Evolutionary conservation across 2,329 filamentous ascomycete genomes (phyloP).

Genomic region (Xylaria sp.): DNA sequence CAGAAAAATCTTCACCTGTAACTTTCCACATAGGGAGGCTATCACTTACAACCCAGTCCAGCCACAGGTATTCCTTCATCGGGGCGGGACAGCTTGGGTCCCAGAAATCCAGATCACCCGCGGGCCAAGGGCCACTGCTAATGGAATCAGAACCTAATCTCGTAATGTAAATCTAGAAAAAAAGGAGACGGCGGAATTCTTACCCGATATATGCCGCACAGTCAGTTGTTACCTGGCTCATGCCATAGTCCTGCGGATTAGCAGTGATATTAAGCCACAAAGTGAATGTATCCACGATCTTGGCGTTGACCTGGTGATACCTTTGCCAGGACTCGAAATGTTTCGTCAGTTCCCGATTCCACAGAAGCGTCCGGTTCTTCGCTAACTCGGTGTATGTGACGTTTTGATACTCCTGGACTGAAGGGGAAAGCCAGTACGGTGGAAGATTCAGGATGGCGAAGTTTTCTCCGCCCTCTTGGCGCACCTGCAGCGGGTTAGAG

Average conservation of each 20-base stretch:
- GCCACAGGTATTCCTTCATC: slow-evolving; percentile 34
- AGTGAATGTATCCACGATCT: slow-evolving; percentile 31
- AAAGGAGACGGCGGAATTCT: background rate
- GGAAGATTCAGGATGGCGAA: slow-evolving; percentile 33
- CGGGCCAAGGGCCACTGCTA: slow-evolving; percentile 27
- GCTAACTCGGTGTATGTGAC: slow-evolving; percentile 29
- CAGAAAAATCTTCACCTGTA: background rate
- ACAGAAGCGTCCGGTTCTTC: slow-evolving; percentile 22
- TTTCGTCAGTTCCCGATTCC: slow-evolving; percentile 26
- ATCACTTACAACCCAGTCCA: slow-evolving; percentile 32
- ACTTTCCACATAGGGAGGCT: background rate
- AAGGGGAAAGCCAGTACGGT: slow-evolving; percentile 33
- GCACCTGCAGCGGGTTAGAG: slow-evolving; percentile 19
- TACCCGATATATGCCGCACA: slow-evolving; percentile 32
- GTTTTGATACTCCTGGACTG: slow-evolving; percentile 29
- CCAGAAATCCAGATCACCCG: slow-evolving; percentile 26
- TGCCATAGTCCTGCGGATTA: slow-evolving; percentile 22
- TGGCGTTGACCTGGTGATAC: slow-evolving; percentile 17
- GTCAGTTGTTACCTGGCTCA: slow-evolving; percentile 34
- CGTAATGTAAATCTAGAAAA: background rate
- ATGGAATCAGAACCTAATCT: slow-evolving; percentile 5
- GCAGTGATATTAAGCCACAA: slow-evolving; percentile 31
- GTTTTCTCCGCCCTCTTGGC: slow-evolving; percentile 26
- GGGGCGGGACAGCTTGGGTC: slow-evolving; percentile 30
- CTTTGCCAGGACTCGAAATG: slow-evolving; percentile 18